Base-by-base conservation (phyloP, 305 asterid species). In the Salvia sclarea region DNA sequence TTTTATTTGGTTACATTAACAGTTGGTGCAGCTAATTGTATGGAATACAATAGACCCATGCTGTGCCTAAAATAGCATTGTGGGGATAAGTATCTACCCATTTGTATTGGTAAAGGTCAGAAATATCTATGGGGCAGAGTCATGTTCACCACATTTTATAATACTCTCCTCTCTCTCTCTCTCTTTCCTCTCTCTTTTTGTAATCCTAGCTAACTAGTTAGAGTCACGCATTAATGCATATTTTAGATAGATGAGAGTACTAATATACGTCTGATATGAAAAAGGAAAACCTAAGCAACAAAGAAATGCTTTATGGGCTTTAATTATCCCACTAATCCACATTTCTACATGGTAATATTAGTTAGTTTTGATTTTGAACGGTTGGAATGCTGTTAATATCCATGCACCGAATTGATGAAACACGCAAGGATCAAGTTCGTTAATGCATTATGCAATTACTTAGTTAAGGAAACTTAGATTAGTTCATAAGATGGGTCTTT, bases 71-170 rank as follows among this genome's bases (percentile, higher is more conserved):
- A 75, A 52, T 24, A 35, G 77, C 59, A 56, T 0, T 31, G 77
- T 74, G 77, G 77, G 79, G 80, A 17, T 60, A 72, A 17, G 6
- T 57, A 60, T 66, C 41, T 71, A 55, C 59, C 64, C 47, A 25
- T 47, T 54, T 43, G 33, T 60, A 28, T 73, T 1, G 61, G 63
- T 63, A 47, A 63, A 22, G 63, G 71, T 73, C 70, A 48, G 24
- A 64, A 77, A 68, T 31, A 78, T 21, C 62, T 18, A 25, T 5
- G 57, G 18, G 52, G 74, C 75, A 61, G 16, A 63, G 17, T 75
- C 75, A 77, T 72, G 71, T 68, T 77, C 75, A 9, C 3, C 41
- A 35, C 62, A 44, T 70, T 73, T 68, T 44, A 40, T 8, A 9
- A 13, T 68, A 21, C 59, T 54, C 17, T n/a, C 48, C n/a, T n/a